Evolutionary conservation across 2,329 filamentous ascomycete species (phyloP), one percentile per base, ranked within the genome.

Genomic region (Aspergillus novofumigatus): DNA sequence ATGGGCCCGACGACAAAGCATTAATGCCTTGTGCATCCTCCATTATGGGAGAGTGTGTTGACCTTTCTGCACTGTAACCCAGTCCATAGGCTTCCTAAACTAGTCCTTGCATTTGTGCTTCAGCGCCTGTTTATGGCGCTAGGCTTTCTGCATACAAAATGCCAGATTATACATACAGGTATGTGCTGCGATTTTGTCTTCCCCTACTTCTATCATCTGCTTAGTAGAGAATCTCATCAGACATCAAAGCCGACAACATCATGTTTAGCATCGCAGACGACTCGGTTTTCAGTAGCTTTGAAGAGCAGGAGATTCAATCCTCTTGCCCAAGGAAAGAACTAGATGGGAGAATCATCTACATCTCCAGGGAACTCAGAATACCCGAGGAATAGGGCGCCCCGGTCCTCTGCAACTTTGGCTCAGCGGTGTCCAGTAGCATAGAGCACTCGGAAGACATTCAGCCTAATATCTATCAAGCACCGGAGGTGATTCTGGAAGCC

Each of bases 341-440:
- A 3, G 72, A 73, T 9, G 75, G 68, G 20, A 71, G 75, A 77
- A n/a, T n/a, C n/a, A n/a, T 82, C 4, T 81, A 82, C 55, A 20
- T 65, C 0, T 82, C 78, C 4, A 75, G 72, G 3, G 63, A 72
- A 21, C 69, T 81, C 4, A 54, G 60, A 57, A 65, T 72, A 52
- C 73, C 74, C 0, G 69, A 67, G 4, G 48, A 61, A 7, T 54
- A 58, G 28, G 75, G 75, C 1, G 65, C 61, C 0, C 73, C 75
- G 0, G 69, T 81, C 1, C 68, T 82, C 6, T 80, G 80, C 56
- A 81, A 83, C 59, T 79, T 83, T 60, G 80, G 80, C 11, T 78
- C 78, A 0, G 79, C 78, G 8, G 67, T 79, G 10, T 0, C 23
- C 0, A 76, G 77, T 4, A 71, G 72, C 11, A 14, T 51, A 35